Evolutionary conservation across 495 filamentous ascomycete species (phyloP).

Genomic region (Penicillium paradoxum): DNA sequence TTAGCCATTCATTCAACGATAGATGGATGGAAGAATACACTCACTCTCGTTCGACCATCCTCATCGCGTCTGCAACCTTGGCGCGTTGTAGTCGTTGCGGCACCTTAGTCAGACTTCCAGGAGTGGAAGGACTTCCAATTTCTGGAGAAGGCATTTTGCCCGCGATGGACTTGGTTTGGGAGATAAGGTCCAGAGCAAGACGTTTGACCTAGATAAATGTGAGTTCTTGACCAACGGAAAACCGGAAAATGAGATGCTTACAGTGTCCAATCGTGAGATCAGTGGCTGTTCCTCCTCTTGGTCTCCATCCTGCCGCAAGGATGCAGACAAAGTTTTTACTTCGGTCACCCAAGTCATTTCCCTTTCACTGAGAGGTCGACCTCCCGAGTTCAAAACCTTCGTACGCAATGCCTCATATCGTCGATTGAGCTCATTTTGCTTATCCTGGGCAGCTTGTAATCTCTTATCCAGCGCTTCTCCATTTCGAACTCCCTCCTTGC

Average conservation of each 20-base stretch:
- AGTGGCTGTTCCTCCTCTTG: constrained; percentile 28
- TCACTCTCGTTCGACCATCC: constrained; percentile 64
- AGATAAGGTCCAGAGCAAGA: constrained; percentile 48
- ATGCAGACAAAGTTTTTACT: constrained; percentile 47
- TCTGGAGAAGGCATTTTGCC: constrained; percentile 27
- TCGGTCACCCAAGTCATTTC: constrained; percentile 66
- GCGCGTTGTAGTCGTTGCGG: constrained; percentile 62
- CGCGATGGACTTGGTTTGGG: constrained; percentile 39
- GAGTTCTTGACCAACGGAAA: background rate
- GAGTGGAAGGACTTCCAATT: constrained; percentile 28
- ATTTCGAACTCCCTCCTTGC: constrained; percentile 36
- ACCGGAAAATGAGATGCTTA: constrained; percentile 23
- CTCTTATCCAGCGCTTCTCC: constrained; percentile 55
- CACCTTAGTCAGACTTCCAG: constrained; percentile 43
- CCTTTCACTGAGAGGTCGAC: constrained; percentile 65
- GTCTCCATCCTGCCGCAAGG: constrained; percentile 22
- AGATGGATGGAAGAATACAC: constrained; percentile 11
- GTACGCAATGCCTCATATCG: constrained; percentile 62
- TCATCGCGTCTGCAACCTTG: constrained; percentile 64
- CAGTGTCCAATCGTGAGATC: constrained; percentile 35
- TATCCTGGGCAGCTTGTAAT: constrained; percentile 52
- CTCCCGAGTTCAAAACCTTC: constrained; percentile 52
- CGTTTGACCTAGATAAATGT: constrained; percentile 38
- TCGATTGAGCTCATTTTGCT: constrained; percentile 53
- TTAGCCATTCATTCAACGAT: constrained; percentile 6